phyloP scores from a whole-genome alignment of 768 basidiomycete genomes.

The Lactarius vividus region DNA sequence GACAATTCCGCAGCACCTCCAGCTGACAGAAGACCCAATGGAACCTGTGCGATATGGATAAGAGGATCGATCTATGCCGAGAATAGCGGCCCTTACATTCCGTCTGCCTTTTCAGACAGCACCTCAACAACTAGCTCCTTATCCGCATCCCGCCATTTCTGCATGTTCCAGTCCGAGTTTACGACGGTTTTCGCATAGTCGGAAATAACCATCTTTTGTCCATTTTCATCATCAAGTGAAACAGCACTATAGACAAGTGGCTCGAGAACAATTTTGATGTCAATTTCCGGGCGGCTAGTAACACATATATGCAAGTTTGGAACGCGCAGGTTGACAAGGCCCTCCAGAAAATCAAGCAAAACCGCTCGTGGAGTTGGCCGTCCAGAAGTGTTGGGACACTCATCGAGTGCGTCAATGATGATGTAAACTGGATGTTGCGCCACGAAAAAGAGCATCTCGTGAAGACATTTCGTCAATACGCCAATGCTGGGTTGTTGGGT shows the following conservation, averaged over 20 bases:
- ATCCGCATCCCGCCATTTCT: background rate
- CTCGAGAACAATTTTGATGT: background rate
- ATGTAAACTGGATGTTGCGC: background rate
- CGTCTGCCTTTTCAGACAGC: background rate
- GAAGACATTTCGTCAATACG: background rate
- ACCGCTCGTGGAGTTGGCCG: background rate
- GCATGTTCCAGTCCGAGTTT: background rate
- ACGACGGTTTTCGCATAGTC: background rate
- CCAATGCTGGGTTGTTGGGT: background rate
- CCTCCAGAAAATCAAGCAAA: background rate
- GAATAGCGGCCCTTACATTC: background rate
- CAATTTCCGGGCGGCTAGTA: background rate
- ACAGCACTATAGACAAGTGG: background rate
- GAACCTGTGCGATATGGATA: background rate
- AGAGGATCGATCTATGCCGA: background rate
- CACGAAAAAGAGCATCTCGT: background rate
- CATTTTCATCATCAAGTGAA: background rate
- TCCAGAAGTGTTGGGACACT: no score
- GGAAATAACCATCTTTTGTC: background rate
- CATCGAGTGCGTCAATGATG: no score
- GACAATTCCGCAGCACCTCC: background rate
- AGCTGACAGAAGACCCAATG: background rate
- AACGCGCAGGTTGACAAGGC: background rate
- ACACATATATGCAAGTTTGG: background rate
- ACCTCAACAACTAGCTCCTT: no score